phyloP scores from a whole-genome alignment of 805 yeast genomes.

The Wickerhamiella brachini region DNA sequence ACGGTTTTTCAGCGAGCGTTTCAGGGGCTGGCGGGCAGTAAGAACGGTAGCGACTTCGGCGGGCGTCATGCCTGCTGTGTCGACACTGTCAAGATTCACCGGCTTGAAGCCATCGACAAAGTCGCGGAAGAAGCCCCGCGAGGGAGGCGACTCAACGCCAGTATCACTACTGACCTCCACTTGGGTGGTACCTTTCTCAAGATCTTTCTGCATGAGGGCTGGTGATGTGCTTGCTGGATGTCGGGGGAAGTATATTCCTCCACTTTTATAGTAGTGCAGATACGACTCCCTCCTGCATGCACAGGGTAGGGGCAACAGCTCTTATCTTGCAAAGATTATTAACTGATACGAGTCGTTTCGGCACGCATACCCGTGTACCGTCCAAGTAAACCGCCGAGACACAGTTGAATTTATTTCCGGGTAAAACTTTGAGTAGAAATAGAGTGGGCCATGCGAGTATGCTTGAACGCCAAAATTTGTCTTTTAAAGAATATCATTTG shows the following conservation, averaged over 20 bases:
- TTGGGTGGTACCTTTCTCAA: neutral
- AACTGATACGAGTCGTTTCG: neutral
- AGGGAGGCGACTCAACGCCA: neutral
- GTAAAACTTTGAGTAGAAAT: neutral
- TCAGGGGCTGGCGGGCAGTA: constrained; percentile 16
- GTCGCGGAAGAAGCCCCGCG: neutral
- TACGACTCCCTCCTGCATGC: neutral
- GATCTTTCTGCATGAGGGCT: neutral
- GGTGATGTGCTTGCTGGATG: neutral
- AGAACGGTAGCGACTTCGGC: constrained; percentile 27
- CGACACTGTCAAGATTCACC: constrained; percentile 9
- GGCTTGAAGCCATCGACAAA: constrained; percentile 15
- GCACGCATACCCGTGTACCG: neutral
- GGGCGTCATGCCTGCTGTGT: constrained; percentile 25
- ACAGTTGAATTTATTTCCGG: neutral
- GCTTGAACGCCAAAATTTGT: too few species aligned
- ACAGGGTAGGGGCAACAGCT: neutral
- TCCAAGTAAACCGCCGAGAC: neutral
- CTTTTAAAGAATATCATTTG: too few species aligned
- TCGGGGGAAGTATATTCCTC: neutral
- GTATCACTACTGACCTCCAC: neutral
- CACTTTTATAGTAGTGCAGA: neutral
- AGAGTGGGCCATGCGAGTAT: neutral
- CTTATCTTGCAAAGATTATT: neutral
- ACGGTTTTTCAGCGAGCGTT: constrained; percentile 26